Base-by-base conservation (phyloP, 2,329 filamentous ascomycete species). In the Colletotrichum sp. region DNA sequence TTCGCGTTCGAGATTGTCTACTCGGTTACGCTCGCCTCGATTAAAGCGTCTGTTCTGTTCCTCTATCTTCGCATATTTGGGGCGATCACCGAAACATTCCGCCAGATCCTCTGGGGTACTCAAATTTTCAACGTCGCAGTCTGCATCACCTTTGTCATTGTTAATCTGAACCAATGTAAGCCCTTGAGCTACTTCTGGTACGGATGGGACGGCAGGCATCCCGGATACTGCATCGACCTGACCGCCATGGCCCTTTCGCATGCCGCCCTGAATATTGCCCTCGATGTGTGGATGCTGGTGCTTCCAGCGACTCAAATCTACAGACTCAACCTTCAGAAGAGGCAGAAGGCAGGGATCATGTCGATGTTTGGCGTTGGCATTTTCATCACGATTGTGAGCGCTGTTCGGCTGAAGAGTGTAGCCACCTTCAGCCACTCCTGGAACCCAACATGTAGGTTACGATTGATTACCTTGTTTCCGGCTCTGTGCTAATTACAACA, bases 41-140 rank as follows among this genome's bases (percentile, higher is more conserved):
- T 83, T 15, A 85, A 86, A 67, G 76, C 84, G 6, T 81, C 84
- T 6, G 80, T 87, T 34, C 79, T 86, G 1, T 79, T 83, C 24
- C 82, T 86, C 70, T 86, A 86, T 74, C 79, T 83, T 8, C 82
- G 82, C 15, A 82, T 86, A 12, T 86, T 86, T 30, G 84, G 87
- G 80, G 80, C 13, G 69, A 77, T 15, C 64, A 69, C n/a, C 5
- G 72, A 79, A 0, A 57, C n/a, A 1, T 81, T 85, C 60, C 80
- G 79, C 7, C 77, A 75, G 64, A 34, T 80, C 10, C 70, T 82
- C 1, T 80, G 78, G 75, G 79, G 34, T 7, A 78, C 82, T 1
- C 59, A 77, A 0, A 59, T 63, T 6, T 72, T 78, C 63, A 78
- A 78, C n/a, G 18, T 49, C 21, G 55, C 64, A 2, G 63, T 72